Evolutionary conservation across 208 protist species (phyloP).

Genomic region (Trypanosoma mega): DNA sequence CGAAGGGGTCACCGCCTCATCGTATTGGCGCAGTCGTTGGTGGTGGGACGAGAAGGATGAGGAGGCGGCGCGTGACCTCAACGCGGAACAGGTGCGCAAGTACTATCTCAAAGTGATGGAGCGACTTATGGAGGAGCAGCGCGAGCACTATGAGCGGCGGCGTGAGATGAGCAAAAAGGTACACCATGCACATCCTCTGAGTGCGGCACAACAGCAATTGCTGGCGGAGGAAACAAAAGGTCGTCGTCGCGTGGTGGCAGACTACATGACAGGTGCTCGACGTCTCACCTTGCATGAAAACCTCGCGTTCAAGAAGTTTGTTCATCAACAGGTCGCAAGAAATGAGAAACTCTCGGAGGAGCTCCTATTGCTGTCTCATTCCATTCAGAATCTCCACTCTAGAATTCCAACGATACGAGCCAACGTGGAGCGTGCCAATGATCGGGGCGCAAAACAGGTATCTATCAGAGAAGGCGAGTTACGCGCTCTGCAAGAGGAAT

Average conservation of each 20-base stretch:
- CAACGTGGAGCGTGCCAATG: slow-evolving; percentile 17
- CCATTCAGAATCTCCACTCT: slow-evolving; percentile 23
- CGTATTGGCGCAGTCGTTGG: slow-evolving; percentile 31
- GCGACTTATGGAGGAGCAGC: slow-evolving; percentile 29
- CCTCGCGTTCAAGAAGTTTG: slow-evolving; percentile 16
- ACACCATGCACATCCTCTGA: background rate
- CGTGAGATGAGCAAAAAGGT: background rate
- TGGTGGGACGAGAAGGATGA: slow-evolving; percentile 41
- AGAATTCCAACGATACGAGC: slow-evolving; percentile 1
- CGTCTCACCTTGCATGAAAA: slow-evolving; percentile 18
- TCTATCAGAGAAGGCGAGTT: slow-evolving; percentile 12
- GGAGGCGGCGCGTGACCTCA: slow-evolving; percentile 18
- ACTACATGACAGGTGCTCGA: slow-evolving; percentile 33
- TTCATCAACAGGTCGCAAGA: slow-evolving; percentile 20
- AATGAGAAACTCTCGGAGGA: slow-evolving; percentile 33
- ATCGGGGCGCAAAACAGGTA: slow-evolving; percentile 14
- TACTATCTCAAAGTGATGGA: slow-evolving; percentile 27
- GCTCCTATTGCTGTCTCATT: slow-evolving; percentile 32
- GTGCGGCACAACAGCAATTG: slow-evolving; percentile 7
- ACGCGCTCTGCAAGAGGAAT: slow-evolving; percentile 19
- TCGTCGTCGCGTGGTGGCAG: slow-evolving; percentile 23
- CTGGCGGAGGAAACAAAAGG: slow-evolving; percentile 19
- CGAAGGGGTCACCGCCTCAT: slow-evolving; percentile 11
- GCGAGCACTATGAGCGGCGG: slow-evolving; percentile 22
- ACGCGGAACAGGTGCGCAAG: slow-evolving; percentile 26